These are phyloP conservation scores for Tephrocybe sp. DNA, from an alignment of 768 basidiomycete species.

Conservation along the genomic window DNA sequence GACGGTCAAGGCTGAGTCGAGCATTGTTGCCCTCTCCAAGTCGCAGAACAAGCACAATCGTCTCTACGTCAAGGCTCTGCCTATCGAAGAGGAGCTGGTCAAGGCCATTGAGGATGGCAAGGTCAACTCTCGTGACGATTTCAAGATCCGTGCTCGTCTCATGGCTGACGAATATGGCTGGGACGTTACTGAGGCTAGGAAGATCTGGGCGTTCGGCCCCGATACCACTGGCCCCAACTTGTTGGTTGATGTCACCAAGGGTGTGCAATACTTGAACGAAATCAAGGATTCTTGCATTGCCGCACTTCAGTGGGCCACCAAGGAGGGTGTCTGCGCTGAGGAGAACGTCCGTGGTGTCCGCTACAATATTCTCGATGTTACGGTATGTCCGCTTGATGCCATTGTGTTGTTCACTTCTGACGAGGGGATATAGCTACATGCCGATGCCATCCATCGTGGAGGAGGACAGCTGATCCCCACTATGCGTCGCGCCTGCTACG, in stretches of 20 bases:
- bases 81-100: conserved; percentile 91
- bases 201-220: conserved; percentile 99
- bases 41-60: conserved; percentile 99
- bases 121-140: conserved; percentile 91
- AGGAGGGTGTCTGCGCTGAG: conserved; percentile 94
- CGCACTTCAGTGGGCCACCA: conserved; percentile 99
- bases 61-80: conserved; percentile 90
- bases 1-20: conserved; percentile 94
- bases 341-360: conserved; percentile 99
- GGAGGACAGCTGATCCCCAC: conserved; percentile 99
- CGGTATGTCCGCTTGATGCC: conserved; percentile 53
- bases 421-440: conserved; percentile 65
- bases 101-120: conserved; percentile 87
- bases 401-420: not conserved
- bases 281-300: conserved; percentile 99
- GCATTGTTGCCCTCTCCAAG: conserved; percentile 95
- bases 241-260: conserved; percentile 97
- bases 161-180: conserved; percentile 96
- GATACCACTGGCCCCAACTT: conserved; percentile 96
- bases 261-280: conserved; percentile 98
- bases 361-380: conserved; percentile 93
- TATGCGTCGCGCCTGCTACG: conserved; percentile 94
- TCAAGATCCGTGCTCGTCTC: conserved; percentile 91
- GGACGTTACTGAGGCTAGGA: conserved; percentile 98
- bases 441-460: conserved; percentile 99